Conservation (phyloP, 2,329 filamentous ascomycete species). For the Akanthomyces lecanii region DNA sequence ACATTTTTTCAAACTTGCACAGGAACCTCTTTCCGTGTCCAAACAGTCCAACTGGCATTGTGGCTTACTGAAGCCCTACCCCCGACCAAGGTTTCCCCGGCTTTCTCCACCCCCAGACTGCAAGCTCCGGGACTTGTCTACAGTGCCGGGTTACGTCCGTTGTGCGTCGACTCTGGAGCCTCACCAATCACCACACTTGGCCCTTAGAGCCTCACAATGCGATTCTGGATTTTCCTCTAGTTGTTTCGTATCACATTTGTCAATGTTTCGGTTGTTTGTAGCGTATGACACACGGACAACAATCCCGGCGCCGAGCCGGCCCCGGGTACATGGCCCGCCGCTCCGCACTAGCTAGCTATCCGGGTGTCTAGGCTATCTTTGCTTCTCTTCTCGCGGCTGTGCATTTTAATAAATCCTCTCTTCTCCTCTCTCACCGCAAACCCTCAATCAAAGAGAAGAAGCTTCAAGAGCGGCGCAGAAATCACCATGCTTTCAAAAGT, state of each 20-base stretch:
- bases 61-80: background rate
- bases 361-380: background rate
- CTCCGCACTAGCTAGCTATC: constrained; percentile 4
- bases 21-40: too few relatives aligned
- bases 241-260: too few relatives aligned
- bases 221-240: too few relatives aligned
- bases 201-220: too few relatives aligned
- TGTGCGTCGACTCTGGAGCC: too few relatives aligned
- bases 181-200: too few relatives aligned
- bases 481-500: constrained; percentile 6
- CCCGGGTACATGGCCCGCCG: background rate
- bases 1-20: too few relatives aligned
- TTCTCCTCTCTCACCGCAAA: background rate
- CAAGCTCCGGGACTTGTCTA: too few relatives aligned
- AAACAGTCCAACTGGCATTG: background rate
- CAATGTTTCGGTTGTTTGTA: too few relatives aligned
- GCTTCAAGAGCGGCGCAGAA: background rate
- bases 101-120: background rate
- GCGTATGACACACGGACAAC: background rate
- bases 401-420: background rate
- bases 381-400: too few relatives aligned
- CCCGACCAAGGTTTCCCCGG: background rate
- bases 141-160: too few relatives aligned
- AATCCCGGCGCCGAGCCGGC: background rate
- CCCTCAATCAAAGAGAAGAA: background rate